phyloP scores from a whole-genome alignment of 768 basidiomycete genomes.

The Macrolepiota albuminosa region DNA sequence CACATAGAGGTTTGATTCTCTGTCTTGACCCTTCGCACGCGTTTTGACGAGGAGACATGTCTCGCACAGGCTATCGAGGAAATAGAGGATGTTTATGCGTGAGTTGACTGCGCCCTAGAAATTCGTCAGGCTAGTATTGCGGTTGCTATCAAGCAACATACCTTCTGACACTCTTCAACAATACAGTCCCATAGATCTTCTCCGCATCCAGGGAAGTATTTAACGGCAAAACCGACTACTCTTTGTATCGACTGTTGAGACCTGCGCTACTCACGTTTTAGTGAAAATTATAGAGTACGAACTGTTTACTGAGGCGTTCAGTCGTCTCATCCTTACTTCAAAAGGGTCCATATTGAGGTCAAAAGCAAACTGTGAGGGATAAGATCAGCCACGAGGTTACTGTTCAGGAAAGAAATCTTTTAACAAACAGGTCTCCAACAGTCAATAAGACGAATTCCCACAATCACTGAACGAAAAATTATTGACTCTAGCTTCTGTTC shows the following conservation, averaged over 20 bases:
- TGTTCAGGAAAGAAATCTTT: background rate
- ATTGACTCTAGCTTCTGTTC: background rate
- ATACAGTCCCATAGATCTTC: slow-evolving; percentile 95
- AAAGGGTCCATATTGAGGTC: slow-evolving; percentile 49
- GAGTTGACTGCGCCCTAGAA: slow-evolving; percentile 86
- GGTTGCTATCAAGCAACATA: slow-evolving; percentile 19
- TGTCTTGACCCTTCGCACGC: slow-evolving; percentile 38
- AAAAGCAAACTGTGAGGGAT: background rate
- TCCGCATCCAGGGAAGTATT: slow-evolving; percentile 78
- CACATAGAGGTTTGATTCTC: slow-evolving; percentile 59
- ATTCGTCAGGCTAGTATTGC: background rate
- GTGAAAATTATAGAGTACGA: slow-evolving; percentile 7
- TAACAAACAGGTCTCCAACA: slow-evolving; percentile 7
- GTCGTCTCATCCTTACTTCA: slow-evolving; percentile 63
- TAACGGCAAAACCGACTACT: slow-evolving; percentile 80
- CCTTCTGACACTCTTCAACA: slow-evolving; percentile 88
- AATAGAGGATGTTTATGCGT: slow-evolving; percentile 87
- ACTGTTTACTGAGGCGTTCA: slow-evolving; percentile 54
- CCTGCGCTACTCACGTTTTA: slow-evolving; percentile 36
- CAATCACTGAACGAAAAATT: slow-evolving; percentile 9
- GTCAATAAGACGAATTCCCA: slow-evolving; percentile 9
- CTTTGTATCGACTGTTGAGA: slow-evolving; percentile 87
- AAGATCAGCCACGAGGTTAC: background rate
- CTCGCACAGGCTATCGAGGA: slow-evolving; percentile 86
- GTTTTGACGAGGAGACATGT: slow-evolving; percentile 66